These are phyloP conservation scores for Candida nonsorbophila DNA, from an alignment of 805 yeast genomes.

Conservation along the genomic window DNA sequence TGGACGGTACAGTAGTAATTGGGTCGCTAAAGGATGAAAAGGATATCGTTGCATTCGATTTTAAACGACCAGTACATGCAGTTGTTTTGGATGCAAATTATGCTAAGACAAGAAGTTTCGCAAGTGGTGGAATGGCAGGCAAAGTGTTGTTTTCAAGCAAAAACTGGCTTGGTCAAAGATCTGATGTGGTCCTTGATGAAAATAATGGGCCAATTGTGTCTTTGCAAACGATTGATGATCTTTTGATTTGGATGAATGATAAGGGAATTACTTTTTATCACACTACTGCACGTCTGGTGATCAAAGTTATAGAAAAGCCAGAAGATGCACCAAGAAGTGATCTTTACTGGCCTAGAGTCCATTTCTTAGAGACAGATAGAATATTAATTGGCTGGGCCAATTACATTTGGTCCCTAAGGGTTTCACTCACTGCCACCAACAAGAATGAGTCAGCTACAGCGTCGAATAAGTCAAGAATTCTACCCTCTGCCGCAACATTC, in stretches of 20 bases:
- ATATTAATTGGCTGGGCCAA: slow-evolving; percentile 80
- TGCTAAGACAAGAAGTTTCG: slow-evolving; percentile 53
- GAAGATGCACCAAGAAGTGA: slow-evolving; percentile 60
- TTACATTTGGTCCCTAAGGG: slow-evolving; percentile 64
- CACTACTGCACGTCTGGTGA: slow-evolving; percentile 40
- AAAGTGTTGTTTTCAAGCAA: slow-evolving; percentile 67
- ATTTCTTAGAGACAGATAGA: slow-evolving; percentile 58
- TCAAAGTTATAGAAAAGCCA: slow-evolving; percentile 56
- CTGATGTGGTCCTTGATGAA: slow-evolving; percentile 58
- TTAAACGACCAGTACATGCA: slow-evolving; percentile 83
- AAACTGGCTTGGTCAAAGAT: slow-evolving; percentile 84
- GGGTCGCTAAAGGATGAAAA: slow-evolving; percentile 60
- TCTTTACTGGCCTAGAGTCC: slow-evolving; percentile 76
- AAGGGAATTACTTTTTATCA: slow-evolving; percentile 70
- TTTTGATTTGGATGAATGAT: slow-evolving; percentile 81
- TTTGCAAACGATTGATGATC: slow-evolving; percentile 55
- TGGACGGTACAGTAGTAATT: slow-evolving; percentile 88
- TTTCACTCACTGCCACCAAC: slow-evolving; percentile 22
- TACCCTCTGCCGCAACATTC: slow-evolving; percentile 52
- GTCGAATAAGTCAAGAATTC: slow-evolving; percentile 27
- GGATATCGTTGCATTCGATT: slow-evolving; percentile 71
- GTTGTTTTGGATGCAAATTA: slow-evolving; percentile 77
- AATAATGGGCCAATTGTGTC: slow-evolving; percentile 69
- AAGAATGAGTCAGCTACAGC: slow-evolving; percentile 12
- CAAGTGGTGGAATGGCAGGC: slow-evolving; percentile 90